Evolutionary conservation across 805 yeast genomes (phyloP), one percentile per base, ranked within the genome.

Genomic region (Wickerhamomyces xylosicus): DNA sequence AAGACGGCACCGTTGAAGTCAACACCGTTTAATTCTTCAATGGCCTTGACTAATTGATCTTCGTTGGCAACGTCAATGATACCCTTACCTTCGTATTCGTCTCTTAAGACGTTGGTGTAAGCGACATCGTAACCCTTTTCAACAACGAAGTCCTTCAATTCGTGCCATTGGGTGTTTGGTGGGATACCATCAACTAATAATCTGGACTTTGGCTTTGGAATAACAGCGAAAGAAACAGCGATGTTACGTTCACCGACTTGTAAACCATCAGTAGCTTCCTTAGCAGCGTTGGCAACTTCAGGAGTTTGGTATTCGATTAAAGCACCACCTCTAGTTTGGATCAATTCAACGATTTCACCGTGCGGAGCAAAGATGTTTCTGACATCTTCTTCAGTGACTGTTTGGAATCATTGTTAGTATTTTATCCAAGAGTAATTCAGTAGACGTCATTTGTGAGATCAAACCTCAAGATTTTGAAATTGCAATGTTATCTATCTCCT

Each of bases 141-240:
- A 58, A 95, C 74, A 48, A 86, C 87, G 57, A 85, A 77, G 66
- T 90, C 97, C 68, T 87, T 84, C 57, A 84, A 72, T 54, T 82
- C 90, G 69, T 84, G 92, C 94, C 94, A 84, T 37, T 85, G 78
- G 41, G 84, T 71, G 46, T 79, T 78, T 50, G 79, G 82, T 50
- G 89, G 89, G 53, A 84, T 67, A 61, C 76, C 75, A 49, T 74
- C 62, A 28, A 83, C 74, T 56, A 78, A 72, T 43, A 79, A 77
- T 69, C 92, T 75, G 65, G 66, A 75, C 62, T 82, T 79, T 54
- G 85, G 85, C 59, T 80, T 77, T 44, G 43, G 52, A 34, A 53
- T 48, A 53, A 58, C 65, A 18, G 71, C 66, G 45, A 52, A 67
- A 37, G 62, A 66, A 36, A 67, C 60, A 47, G 63, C 66, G 41